Evolutionary conservation across 2,329 filamentous ascomycete genomes (phyloP).

Genomic region (Ophiostoma ulmi): DNA sequence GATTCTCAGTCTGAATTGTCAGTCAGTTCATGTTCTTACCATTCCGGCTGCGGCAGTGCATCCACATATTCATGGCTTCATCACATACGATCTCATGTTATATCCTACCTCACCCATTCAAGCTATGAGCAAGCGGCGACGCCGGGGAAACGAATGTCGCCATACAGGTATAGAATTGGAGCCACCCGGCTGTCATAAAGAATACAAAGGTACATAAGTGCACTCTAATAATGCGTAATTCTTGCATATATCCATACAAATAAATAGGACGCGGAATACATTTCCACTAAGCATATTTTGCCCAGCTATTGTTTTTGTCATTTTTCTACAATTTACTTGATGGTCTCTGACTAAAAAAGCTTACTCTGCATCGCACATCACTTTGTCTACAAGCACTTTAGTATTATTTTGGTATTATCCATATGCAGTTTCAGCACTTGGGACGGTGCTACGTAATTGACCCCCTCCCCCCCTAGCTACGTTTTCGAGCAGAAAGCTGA

Average conservation of each 20-base stretch:
- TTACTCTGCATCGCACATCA: not conserved
- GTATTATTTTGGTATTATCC: not conserved
- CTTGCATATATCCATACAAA: not conserved
- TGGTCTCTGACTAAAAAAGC: not conserved
- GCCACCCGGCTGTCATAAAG: not conserved
- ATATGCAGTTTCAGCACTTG: not conserved
- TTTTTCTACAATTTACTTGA: not conserved
- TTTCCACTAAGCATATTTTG: constrained; percentile 1
- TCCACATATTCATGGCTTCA: not conserved
- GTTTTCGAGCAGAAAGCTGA: not conserved
- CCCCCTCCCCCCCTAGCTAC: constrained; percentile 1
- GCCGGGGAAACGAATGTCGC: constrained; percentile 7
- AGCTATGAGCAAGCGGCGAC: not conserved
- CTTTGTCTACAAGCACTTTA: not conserved
- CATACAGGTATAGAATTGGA: not conserved
- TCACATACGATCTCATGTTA: not conserved
- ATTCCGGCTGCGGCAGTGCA: not conserved
- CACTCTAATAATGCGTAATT: not conserved
- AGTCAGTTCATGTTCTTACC: not conserved
- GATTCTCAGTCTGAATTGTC: not conserved
- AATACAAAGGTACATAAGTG: not conserved
- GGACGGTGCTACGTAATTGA: constrained; percentile 12
- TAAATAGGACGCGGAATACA: constrained; percentile 2
- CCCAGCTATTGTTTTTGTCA: not conserved
- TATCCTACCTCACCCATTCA: not conserved